phyloP scores from a whole-genome alignment of 352 stramenopile genomes.

The Salisapilia sapeloensis region DNA sequence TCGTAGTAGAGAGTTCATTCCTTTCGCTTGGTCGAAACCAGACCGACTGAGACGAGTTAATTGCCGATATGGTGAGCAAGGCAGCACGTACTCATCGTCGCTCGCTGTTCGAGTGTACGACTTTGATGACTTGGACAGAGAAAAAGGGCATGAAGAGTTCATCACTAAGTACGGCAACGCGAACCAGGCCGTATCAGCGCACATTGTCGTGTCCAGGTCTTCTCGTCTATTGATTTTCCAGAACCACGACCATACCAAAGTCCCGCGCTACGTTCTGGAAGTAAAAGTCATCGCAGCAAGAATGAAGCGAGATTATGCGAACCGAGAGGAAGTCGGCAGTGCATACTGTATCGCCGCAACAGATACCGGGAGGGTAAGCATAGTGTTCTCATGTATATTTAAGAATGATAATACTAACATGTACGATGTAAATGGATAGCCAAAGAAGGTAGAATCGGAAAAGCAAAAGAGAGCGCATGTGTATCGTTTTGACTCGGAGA shows the following conservation, averaged over 20 bases:
- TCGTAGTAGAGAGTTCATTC: constrained; percentile 47
- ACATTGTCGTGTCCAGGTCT: constrained; percentile 63
- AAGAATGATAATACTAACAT: background rate
- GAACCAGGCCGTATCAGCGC: constrained; percentile 37
- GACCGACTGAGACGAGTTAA: constrained; percentile 51
- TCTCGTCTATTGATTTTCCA: constrained; percentile 71
- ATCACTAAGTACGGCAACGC: constrained; percentile 58
- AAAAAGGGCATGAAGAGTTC: constrained; percentile 51
- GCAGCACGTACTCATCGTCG: constrained; percentile 29
- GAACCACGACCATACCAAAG: constrained; percentile 28
- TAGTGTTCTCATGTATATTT: background rate
- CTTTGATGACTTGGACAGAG: constrained; percentile 67
- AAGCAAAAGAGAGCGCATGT: constrained; percentile 61
- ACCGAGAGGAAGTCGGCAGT: constrained; percentile 29
- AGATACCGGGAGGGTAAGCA: constrained; percentile 34
- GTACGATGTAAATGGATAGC: constrained; percentile 6
- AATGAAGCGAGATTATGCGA: constrained; percentile 34
- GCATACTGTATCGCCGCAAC: constrained; percentile 46
- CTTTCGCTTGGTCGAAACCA: constrained; percentile 69
- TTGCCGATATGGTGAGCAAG: constrained; percentile 32
- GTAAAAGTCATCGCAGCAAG: constrained; percentile 71
- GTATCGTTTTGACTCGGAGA: constrained; percentile 74
- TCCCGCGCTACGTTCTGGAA: constrained; percentile 58
- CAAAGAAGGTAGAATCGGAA: constrained; percentile 38
- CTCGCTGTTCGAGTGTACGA: constrained; percentile 61